These are phyloP conservation scores for Pouteria glomerata DNA, from an alignment of 148 eudicot genomes.

Conservation along the genomic window DNA sequence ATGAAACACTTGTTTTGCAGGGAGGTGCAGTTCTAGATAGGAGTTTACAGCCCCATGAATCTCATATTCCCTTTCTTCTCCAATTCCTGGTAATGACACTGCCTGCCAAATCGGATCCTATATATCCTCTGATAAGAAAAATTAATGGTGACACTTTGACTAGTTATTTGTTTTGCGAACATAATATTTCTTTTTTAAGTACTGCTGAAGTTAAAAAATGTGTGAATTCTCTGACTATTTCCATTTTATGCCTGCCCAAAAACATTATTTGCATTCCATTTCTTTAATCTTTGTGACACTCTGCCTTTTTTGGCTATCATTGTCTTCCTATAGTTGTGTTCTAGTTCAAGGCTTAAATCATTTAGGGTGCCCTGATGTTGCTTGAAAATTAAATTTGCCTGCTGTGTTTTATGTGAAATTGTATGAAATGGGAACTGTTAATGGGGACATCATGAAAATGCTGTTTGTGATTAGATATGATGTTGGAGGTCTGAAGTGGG, in stretches of 20 bases:
- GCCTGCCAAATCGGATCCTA: neutral
- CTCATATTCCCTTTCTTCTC: conserved; percentile 93
- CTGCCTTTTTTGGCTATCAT: too few species aligned
- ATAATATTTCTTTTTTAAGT: neutral
- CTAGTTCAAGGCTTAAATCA: too few species aligned
- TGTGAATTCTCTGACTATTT: neutral
- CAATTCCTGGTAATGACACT: conserved; percentile 65
- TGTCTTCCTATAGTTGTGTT: too few species aligned
- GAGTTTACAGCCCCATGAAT: conserved; percentile 87
- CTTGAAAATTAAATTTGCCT: neutral
- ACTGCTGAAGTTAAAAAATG: neutral
- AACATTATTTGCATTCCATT: neutral
- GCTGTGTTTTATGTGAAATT: neutral
- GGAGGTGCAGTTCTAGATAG: conserved; percentile 69
- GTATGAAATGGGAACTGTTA: neutral
- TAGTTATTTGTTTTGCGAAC: neutral
- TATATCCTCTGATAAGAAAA: neutral
- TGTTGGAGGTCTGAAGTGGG: neutral
- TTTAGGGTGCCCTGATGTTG: neutral
- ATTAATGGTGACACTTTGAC: neutral
- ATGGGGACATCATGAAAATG: neutral
- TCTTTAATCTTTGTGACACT: too few species aligned
- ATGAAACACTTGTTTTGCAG: conserved; percentile 35
- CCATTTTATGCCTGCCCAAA: too few species aligned
- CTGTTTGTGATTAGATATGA: too few species aligned